phyloP scores from a whole-genome alignment of 805 yeast genomes.

The Pichia kluyveri region DNA sequence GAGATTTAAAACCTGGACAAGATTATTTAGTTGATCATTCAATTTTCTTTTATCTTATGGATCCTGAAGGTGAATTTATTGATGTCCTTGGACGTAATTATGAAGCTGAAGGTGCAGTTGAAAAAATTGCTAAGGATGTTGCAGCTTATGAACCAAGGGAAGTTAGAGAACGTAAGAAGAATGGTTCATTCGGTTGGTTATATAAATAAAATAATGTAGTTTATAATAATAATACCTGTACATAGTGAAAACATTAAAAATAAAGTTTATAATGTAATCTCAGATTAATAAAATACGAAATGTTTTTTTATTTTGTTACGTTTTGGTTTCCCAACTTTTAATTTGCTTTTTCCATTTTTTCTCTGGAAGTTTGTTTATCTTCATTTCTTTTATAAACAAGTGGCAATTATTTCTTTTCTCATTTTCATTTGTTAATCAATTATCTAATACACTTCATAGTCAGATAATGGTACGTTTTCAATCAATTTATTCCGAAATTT shows the following conservation, averaged over 20 bases:
- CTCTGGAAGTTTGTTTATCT: too few relatives aligned
- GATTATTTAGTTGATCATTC: conserved; percentile 97
- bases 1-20: conserved; percentile 88
- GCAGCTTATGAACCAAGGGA: conserved; percentile 66
- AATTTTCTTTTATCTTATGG: conserved; percentile 94
- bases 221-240: not conserved
- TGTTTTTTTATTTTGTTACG: too few relatives aligned
- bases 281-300: too few relatives aligned
- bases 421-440: too few relatives aligned
- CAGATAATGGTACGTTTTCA: too few relatives aligned
- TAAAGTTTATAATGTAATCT: too few relatives aligned
- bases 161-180: conserved; percentile 56
- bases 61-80: conserved; percentile 93
- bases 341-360: too few relatives aligned
- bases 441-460: too few relatives aligned
- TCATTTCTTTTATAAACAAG: too few relatives aligned
- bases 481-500: too few relatives aligned
- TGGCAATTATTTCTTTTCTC: too few relatives aligned
- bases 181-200: conserved; percentile 50
- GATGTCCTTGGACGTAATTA: conserved; percentile 92
- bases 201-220: conserved; percentile 29
- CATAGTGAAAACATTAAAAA: not conserved
- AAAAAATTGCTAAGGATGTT: conserved; percentile 66
- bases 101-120: conserved; percentile 68
- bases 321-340: too few relatives aligned